Conservation (phyloP, 202 grass and related monocot genomes). For the Zoysia matrella region DNA sequence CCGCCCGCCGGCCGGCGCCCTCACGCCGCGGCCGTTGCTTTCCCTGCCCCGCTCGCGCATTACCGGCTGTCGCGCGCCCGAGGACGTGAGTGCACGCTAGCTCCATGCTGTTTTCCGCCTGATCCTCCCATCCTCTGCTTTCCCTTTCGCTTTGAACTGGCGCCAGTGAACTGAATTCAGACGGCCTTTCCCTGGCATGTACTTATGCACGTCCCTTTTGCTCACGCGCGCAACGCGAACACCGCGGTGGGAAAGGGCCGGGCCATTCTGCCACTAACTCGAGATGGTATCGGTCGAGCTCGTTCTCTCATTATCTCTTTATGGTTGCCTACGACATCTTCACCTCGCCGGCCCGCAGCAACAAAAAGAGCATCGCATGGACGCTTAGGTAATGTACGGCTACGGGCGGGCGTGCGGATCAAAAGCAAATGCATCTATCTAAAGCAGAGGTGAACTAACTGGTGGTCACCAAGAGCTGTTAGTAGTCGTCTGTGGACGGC, state of each 20-base stretch:
- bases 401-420: background rate
- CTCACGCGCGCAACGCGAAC: background rate
- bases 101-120: background rate
- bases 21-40: conserved; percentile 35
- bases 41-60: conserved; percentile 33
- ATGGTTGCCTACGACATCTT: background rate
- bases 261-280: conserved; percentile 13
- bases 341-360: conserved; percentile 1
- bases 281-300: background rate
- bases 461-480: background rate
- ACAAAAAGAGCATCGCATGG: conserved; percentile 5
- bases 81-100: conserved; percentile 19
- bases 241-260: background rate
- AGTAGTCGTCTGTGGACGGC: background rate
- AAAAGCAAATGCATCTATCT: background rate
- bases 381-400: no score
- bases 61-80: background rate
- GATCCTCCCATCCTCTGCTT: background rate
- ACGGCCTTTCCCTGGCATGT: conserved; percentile 48
- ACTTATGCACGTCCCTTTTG: conserved; percentile 19
- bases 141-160: conserved; percentile 22
- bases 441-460: background rate
- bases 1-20: background rate
- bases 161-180: conserved; percentile 30
- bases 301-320: no score